Evolutionary conservation across 352 stramenopile genomes (phyloP), one percentile per base, ranked within the genome.

Genomic region (Phytophthora uliginosa): DNA sequence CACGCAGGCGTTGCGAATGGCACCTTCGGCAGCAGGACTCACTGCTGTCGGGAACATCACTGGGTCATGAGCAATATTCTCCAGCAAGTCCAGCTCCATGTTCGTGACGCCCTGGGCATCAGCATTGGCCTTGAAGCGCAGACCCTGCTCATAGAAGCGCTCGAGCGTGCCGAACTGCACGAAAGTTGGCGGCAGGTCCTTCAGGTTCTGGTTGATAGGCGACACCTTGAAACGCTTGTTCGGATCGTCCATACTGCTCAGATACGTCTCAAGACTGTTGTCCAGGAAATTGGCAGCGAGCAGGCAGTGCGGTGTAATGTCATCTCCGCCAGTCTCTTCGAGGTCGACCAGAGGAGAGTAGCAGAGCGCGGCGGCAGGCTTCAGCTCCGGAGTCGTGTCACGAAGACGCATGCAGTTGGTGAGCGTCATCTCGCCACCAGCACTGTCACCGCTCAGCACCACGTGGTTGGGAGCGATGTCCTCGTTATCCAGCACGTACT

Each of bases 61-160:
- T 0, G 61, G 61, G 28, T 75, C 68, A 24, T 83, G 76, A 9
- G 70, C 64, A 7, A 83, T 78, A 36, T 77, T 70, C 40, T 70
- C 57, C 22, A 78, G 57, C 38, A 81, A 47, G 38, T 81, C 73
- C 4, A 81, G 57, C 62, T 83, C 64, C 71, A 76, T 78, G 60
- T 76, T 70, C n/a, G 47, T 65, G 8, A 78, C 64, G 3, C 73
- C 73, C 34, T 83, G 24, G 33, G 56, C 36, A 7, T 72, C 58
- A 20, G 65, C 58, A 12, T 66, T 72, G n/a, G 65, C 57, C 40
- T 72, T 69, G 24, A 83, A 70, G 7, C 66, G 69, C 26, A 77
- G 45, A 0, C 67, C 69, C 34, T 80, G 56, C 24, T 75, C 34
- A 58, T 78, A 73, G 26, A 83, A 71, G 15, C 66, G 66, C 53